Conservation (phyloP, 1,284 basidiomycete species). For the Takashimella tepidaria region DNA sequence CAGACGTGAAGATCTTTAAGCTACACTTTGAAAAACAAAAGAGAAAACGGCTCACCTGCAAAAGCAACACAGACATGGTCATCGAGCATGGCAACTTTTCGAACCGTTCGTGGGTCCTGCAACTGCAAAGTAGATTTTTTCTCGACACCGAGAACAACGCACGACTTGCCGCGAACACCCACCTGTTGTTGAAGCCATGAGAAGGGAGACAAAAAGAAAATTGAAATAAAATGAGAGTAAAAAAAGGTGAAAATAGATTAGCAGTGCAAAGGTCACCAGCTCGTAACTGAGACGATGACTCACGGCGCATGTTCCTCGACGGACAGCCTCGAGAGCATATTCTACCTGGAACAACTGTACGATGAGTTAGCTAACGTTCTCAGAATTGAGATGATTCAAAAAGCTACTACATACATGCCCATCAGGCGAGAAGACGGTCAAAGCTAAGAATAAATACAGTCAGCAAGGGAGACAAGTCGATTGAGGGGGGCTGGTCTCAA, state of each 20-base stretch:
- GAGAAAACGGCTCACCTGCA: conserved; percentile 65
- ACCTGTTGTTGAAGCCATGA: conserved; percentile 56
- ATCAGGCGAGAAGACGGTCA: conserved; percentile 92
- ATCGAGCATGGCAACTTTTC: conserved; percentile 98
- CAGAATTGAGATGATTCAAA: conserved; percentile 1
- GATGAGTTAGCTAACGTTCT: conserved; percentile 3
- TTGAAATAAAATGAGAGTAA: not conserved
- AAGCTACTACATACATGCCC: conserved; percentile 59
- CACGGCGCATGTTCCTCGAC: conserved; percentile 96
- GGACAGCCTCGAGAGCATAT: conserved; percentile 94
- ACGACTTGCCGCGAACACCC: conserved; percentile 88
- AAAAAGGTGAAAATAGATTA: not conserved
- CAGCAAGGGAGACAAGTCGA: no score
- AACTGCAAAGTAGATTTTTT: conserved; percentile 97
- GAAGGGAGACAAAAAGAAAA: conserved; percentile 2
- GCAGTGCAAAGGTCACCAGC: not conserved
- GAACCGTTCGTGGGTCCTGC: conserved; percentile 94
- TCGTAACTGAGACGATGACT: conserved; percentile 35
- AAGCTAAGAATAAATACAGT: conserved; percentile 40
- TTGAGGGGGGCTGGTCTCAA: no score
- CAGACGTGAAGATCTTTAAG: no score
- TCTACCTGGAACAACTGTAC: conserved; percentile 62
- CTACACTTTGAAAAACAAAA: not conserved
- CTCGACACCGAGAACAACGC: conserved; percentile 96
- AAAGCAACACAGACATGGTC: conserved; percentile 98